These are phyloP conservation scores for Lablab purpureus DNA, from an alignment of 306 rosid species.

Conservation along the genomic window DNA sequence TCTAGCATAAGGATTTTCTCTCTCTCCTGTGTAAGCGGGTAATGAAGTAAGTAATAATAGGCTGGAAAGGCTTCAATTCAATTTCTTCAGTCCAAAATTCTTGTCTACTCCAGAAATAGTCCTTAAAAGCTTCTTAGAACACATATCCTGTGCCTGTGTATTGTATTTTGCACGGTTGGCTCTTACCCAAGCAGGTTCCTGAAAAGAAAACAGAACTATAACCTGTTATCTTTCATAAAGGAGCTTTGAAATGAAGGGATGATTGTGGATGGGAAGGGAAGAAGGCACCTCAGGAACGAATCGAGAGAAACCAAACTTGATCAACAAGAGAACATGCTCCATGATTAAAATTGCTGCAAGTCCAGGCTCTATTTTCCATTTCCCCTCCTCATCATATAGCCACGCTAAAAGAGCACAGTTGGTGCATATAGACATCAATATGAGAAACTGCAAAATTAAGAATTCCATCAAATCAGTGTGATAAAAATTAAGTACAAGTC, in stretches of 20 bases:
- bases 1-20: conserved; percentile 25
- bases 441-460: conserved; percentile 71
- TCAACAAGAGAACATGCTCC: conserved; percentile 86
- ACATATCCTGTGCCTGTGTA: conserved; percentile 75
- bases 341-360: conserved; percentile 89
- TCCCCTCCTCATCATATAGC: conserved; percentile 90
- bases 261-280: conserved; percentile 13
- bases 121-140: conserved; percentile 80
- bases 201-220: conserved; percentile 38
- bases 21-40: conserved; percentile 7
- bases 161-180: conserved; percentile 78
- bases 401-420: conserved; percentile 94
- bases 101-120: conserved; percentile 67
- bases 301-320: conserved; percentile 92
- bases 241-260: conserved; percentile 15
- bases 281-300: conserved; percentile 80
- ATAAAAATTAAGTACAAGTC: conserved; percentile 15
- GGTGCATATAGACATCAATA: conserved; percentile 88
- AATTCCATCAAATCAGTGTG: conserved; percentile 38
- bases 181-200: conserved; percentile 99
- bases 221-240: background rate
- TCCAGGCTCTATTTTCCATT: conserved; percentile 98
- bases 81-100: conserved; percentile 45
- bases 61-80: conserved; percentile 28
- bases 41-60: background rate